A percentile compares a stretch with the other conserved stretches of the same genome.
These are phyloP conservation scores for Lophium mytilinum DNA, from an alignment of 495 filamentous ascomycete genomes.

Conservation along the genomic window DNA sequence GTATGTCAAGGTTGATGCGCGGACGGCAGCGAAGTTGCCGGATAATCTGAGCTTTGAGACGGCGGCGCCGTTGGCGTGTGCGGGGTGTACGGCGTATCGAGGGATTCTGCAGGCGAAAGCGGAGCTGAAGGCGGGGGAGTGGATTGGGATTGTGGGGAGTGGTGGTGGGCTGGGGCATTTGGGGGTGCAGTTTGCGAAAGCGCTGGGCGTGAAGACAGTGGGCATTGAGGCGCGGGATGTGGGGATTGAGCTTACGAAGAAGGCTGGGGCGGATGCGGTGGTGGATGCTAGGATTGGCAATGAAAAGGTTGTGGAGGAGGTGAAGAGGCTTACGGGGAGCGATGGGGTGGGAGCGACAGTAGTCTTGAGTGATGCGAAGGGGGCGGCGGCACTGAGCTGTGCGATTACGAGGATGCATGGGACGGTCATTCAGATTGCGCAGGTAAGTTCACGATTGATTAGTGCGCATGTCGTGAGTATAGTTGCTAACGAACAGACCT, in stretches of 20 bases:
- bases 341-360: constrained; percentile 41
- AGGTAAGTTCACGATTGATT: constrained; percentile 26
- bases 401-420: constrained; percentile 50
- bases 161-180: constrained; percentile 55
- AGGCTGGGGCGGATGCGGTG: constrained; percentile 42
- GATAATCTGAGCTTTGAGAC: constrained; percentile 40
- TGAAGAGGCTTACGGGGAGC: constrained; percentile 41
- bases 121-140: constrained; percentile 40
- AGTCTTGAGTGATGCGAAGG: constrained; percentile 38
- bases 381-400: constrained; percentile 40
- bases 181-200: constrained; percentile 47
- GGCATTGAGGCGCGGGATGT: constrained; percentile 51
- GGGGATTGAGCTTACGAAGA: constrained; percentile 39
- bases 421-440: constrained; percentile 47
- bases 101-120: constrained; percentile 36
- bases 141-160: constrained; percentile 45
- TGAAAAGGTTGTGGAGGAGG: constrained; percentile 37
- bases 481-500: neutral
- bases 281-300: constrained; percentile 44
- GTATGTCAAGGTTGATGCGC: constrained; percentile 43
- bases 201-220: constrained; percentile 43
- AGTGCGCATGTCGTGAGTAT: no score
- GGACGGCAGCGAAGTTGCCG: constrained; percentile 39
- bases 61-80: constrained; percentile 51
- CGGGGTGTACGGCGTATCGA: constrained; percentile 47